Base-by-base conservation (phyloP, 2,329 filamentous ascomycete species). In the Botryosphaeria dothidea region DNA sequence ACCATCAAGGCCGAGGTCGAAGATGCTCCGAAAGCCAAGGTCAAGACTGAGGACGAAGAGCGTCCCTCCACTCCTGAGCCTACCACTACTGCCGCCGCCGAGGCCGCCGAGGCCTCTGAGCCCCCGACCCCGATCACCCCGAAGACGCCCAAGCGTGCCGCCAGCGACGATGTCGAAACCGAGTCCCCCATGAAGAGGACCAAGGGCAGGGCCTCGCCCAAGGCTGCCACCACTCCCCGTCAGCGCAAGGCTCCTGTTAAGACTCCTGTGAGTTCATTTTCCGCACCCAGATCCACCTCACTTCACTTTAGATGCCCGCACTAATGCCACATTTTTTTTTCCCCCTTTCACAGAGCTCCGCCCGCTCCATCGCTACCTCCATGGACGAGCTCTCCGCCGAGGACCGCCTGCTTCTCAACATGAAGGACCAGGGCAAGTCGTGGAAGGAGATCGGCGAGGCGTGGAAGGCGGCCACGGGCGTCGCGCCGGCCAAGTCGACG, bases 351-450 rank as follows among this genome's bases (percentile, higher is more conserved):
- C 21, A 63, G 60, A 63, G 17, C 34, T 31, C 62, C 23, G 41
- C n/a, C 23, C 51, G 41, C 34, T 58, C 61, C 52, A 69, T 67
- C 38, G 51, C 66, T 8, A 56, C 63, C 6, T 46, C 29, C 29
- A 29, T 64, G 4, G 67, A 65, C 2, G 63, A 68, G 49, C 60
- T 69, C n/a, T 46, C 38, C 4, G n/a, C 36, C 1, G 34, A 64
- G 6, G 68, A 69, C 21, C 56, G 58, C 15, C 57, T 67, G 17
- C 31, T 69, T 3, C 29, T 69, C 34, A 34, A 31, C 34, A 67
- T 66, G 66, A 68, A 65, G 38, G 66, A 69, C 31, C n/a, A 43
- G 3, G 68, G 67, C 65, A 66, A 68, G 45, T 21, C 57, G 4
- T 70, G 67, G 67, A 51, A 51, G 41, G 62, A 66, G n/a, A 67